Conservation (phyloP, 1,284 basidiomycete species). For the Cystobasidium pallidum region DNA sequence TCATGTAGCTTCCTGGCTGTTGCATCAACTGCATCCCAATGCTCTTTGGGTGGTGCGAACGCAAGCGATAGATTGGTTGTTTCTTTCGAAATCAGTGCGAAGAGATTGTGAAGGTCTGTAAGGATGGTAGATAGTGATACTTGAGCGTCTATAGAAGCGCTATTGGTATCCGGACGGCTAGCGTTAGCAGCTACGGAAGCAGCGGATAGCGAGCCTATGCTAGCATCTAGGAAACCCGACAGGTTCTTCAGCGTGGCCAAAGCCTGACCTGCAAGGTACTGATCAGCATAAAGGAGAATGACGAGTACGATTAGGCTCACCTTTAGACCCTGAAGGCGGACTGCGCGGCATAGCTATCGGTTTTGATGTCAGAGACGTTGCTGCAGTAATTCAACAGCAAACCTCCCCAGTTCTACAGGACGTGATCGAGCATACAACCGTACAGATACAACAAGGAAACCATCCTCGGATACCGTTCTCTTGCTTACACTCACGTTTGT, state of each 20-base stretch:
- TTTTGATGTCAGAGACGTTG: not conserved
- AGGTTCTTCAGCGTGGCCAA: conserved; percentile 25
- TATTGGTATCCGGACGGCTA: not conserved
- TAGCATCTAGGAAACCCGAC: conserved; percentile 24
- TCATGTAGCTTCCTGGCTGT: conserved; percentile 24
- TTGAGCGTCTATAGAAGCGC: not conserved
- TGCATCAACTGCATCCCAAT: conserved; percentile 34
- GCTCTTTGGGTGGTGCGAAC: conserved; percentile 41
- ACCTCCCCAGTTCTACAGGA: not conserved
- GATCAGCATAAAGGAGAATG: not conserved
- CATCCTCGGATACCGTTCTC: not conserved
- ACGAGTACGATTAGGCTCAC: not conserved
- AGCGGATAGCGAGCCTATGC: conserved; percentile 14
- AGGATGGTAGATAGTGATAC: conserved; percentile 11
- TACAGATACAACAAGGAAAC: not conserved
- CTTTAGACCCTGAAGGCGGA: not conserved
- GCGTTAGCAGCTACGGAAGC: conserved; percentile 5
- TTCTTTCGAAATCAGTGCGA: conserved; percentile 37
- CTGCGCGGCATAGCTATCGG: not conserved
- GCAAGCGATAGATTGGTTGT: conserved; percentile 32
- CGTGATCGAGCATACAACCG: not conserved
- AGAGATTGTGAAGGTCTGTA: conserved; percentile 28
- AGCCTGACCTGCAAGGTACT: conserved; percentile 10
- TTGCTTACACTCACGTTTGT: not conserved
- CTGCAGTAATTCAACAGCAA: no score